Evolutionary conservation across 208 protist genomes (phyloP).

Genomic region (Leptomonas pyrrhocoris): DNA sequence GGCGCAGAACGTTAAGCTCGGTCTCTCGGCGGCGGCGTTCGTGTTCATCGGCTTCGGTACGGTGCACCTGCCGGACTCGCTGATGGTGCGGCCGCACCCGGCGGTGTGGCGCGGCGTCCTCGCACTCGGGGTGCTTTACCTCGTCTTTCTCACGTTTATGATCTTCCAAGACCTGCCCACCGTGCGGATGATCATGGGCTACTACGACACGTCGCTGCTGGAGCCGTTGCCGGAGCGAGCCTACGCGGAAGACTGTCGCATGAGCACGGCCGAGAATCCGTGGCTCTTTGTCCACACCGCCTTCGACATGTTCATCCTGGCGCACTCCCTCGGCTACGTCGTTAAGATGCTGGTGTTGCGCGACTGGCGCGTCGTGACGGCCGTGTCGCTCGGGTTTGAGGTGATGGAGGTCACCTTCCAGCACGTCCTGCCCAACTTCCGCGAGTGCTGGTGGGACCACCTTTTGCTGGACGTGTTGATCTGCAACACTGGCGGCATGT

Average conservation of each 20-base stretch:
- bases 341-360: constrained; percentile 94
- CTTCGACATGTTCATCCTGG: constrained; percentile 96
- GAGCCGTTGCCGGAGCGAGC: constrained; percentile 77
- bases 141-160: constrained; percentile 89
- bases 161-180: constrained; percentile 90
- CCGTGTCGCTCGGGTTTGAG: constrained; percentile 93
- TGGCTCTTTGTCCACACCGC: constrained; percentile 74
- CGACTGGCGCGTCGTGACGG: constrained; percentile 90
- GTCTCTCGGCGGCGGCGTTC: constrained; percentile 62
- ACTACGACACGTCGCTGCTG: constrained; percentile 85
- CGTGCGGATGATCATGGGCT: constrained; percentile 56
- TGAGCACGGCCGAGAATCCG: constrained; percentile 87
- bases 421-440: constrained; percentile 96
- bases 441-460: constrained; percentile 99
- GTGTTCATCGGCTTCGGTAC: constrained; percentile 91
- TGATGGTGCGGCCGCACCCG: constrained; percentile 96
- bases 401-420: constrained; percentile 95
- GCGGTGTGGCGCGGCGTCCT: constrained; percentile 94
- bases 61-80: constrained; percentile 91
- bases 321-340: constrained; percentile 94
- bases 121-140: constrained; percentile 92
- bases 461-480: constrained; percentile 94
- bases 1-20: constrained; percentile 64
- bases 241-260: constrained; percentile 95
- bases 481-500: constrained; percentile 96